Evolutionary conservation across 139 green algal genomes (phyloP).

Genomic region (Chlorella sorokiniana): DNA sequence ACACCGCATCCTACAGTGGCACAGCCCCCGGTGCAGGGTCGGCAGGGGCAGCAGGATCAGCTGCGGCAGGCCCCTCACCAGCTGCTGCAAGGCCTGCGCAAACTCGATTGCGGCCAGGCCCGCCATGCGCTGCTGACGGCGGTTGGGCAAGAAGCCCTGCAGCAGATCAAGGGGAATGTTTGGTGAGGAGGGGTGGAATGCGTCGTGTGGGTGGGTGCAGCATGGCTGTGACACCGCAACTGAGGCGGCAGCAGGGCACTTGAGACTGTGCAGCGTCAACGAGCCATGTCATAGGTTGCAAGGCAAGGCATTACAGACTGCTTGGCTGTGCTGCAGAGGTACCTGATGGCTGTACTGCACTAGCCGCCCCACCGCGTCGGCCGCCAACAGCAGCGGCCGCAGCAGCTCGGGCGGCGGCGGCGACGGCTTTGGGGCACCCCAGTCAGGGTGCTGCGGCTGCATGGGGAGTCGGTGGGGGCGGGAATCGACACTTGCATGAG

Average conservation of each 20-base stretch:
- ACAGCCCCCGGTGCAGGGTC: not conserved
- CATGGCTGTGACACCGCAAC: no score
- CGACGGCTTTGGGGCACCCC: slow-evolving; percentile 28
- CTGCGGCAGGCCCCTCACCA: slow-evolving; percentile 23
- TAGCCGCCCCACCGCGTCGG: slow-evolving; percentile 70
- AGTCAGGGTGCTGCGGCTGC: slow-evolving; percentile 56
- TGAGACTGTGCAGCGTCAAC: no score
- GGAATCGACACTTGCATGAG: not conserved
- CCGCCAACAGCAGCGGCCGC: slow-evolving; percentile 51
- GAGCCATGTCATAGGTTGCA: not conserved
- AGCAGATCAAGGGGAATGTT: not conserved
- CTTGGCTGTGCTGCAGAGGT: not conserved
- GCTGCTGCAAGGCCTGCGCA: slow-evolving; percentile 64
- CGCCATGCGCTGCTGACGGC: slow-evolving; percentile 79
- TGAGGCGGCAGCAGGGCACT: no score
- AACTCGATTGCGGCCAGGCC: slow-evolving; percentile 82
- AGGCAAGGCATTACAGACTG: not conserved
- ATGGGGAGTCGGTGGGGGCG: not conserved
- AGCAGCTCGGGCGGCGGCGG: slow-evolving; percentile 29
- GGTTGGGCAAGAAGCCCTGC: slow-evolving; percentile 84
- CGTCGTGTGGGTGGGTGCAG: not conserved
- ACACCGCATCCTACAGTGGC: not conserved
- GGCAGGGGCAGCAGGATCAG: not conserved
- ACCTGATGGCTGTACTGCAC: slow-evolving; percentile 82
- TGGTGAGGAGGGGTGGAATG: not conserved